Evolutionary conservation across 495 filamentous ascomycete genomes (phyloP), one percentile per base, ranked within the genome.

Genomic region (Penicillium ochrochloron): DNA sequence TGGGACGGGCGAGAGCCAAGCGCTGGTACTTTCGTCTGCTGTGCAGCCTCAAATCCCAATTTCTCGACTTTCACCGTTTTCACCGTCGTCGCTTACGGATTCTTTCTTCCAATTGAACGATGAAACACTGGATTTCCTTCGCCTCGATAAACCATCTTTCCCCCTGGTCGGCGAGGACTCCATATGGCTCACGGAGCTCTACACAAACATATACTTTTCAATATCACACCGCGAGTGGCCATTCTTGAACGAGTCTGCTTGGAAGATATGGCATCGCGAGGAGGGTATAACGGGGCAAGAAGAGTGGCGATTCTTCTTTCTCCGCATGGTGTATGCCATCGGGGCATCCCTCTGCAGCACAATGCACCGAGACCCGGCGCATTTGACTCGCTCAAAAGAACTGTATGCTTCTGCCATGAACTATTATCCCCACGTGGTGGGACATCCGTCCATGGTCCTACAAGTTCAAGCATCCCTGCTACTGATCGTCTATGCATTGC

Each of bases 161-260:
- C 39, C 73, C 5, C 27, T 70, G n/a, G 59, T 63, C 8, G 54
- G 58, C 5, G 61, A 60, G 34, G 63, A 69, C 14, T 44, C 62
- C 0, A 50, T 57, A 1, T 75, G 68, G 71, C 65, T 74, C 4
- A 66, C 62, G n/a, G 73, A 74, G 44, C 67, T 74, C 6, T 76
- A 76, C 50, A 66, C 73, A n/a, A 76, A 71, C 25, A 37, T 75
- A 2, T 76, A 72, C 57, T 75, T 76, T 34, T 68, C 67, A 10
- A 72, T 75, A 53, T 69, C 74, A 10, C 64, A 76, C 48, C 70
- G 71, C n/a, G 73, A 72, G 44, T 76, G 74, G 74, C 74, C 74
- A 9, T 75, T 76, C 23, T 51, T 76, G 2, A 67, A 75, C 42
- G 65, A 73, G 23, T 50, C 54, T 11, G 56, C 61, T 6, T 76